Conservation (phyloP, 495 filamentous ascomycete genomes). For the Mytilinidion resinicola region DNA sequence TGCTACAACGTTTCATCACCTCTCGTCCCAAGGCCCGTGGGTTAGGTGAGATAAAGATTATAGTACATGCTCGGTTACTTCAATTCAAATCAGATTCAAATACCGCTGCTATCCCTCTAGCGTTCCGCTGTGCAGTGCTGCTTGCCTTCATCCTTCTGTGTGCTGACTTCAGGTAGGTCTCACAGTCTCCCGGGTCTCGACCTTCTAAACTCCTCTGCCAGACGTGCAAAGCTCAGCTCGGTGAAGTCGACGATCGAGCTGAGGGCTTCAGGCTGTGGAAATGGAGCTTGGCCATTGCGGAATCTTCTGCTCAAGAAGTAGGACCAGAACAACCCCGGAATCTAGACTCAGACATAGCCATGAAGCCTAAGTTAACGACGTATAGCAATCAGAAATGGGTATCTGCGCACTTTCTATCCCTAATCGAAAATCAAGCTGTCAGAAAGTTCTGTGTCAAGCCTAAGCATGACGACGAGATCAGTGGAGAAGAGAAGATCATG, state of each 20-base stretch:
- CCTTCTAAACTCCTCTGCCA: slow-evolving; percentile 1
- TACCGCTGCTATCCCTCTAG: background rate
- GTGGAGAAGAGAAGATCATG: background rate
- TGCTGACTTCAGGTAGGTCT: too few species aligned
- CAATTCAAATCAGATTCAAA: background rate
- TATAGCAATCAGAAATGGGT: slow-evolving; percentile 35
- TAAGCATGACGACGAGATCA: background rate
- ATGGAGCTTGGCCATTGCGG: slow-evolving; percentile 11
- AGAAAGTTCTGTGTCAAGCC: slow-evolving; percentile 30
- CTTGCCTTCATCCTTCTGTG: too few species aligned
- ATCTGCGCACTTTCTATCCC: slow-evolving; percentile 28
- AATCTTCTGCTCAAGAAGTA: background rate
- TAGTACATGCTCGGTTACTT: slow-evolving; percentile 6
- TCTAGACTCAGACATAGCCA: too few species aligned
- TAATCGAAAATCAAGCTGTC: slow-evolving; percentile 30
- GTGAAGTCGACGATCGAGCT: slow-evolving; percentile 8
- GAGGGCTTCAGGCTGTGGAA: slow-evolving; percentile 27
- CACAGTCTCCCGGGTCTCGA: background rate
- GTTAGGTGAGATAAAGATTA: slow-evolving; percentile 17
- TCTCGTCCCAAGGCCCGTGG: slow-evolving; percentile 12
- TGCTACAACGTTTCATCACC: slow-evolving; percentile 21
- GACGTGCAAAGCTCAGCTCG: slow-evolving; percentile 10
- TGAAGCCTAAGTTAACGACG: background rate
- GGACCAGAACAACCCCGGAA: background rate
- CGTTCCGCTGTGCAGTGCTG: background rate